Evolutionary conservation across 1,284 basidiomycete species (phyloP), one percentile per base, ranked within the genome.

Genomic region (Trametes pubescens): DNA sequence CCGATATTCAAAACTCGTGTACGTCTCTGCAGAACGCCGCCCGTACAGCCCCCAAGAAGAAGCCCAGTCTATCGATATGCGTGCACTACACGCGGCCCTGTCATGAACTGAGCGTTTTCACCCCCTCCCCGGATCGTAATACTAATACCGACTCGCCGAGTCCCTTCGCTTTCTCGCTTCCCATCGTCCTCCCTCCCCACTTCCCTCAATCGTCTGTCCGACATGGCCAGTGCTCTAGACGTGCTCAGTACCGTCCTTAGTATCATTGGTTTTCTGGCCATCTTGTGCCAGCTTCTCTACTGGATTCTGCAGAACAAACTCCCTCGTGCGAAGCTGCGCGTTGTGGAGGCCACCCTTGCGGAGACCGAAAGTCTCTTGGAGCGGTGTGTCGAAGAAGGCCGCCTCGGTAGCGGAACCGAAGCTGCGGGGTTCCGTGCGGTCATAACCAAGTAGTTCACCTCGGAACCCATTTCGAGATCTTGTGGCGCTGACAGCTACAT

Each of bases 251-350:
- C 37, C 11, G 35, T 38, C 13, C 18, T 38, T 21, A 34, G 21
- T 16, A 21, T 53, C 37, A 7, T 51, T 18, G 49, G 49, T 8
- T n/a, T 51, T 21, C 52, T 54, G 35, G 52, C 52, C 37, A 22
- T 54, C 24, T 10, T 54, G 22, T 29, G 35, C 24, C 37, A 29
- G 16, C 16, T 54, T 2, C 14, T 54, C 16, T 24, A 4, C 24
- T 54, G 52, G 52, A 35, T 22, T 22, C 4, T 54, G 9, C 24
- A 43, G 9, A 40, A 14, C 5, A 43, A 24, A 16, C 52, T 54
- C 7, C 52, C 52, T 2, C 22, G 21, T 6, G 18, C 24, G 11
- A 54, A 37, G 24, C 38, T 54, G 22, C 52, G 52, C 21, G 13
- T 54, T 5, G 24, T 54, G 11, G 37, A 54, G 38, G 37, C 24